Base-by-base conservation (phyloP, 1,139 yeast species). In the Eremothecium coryli region DNA sequence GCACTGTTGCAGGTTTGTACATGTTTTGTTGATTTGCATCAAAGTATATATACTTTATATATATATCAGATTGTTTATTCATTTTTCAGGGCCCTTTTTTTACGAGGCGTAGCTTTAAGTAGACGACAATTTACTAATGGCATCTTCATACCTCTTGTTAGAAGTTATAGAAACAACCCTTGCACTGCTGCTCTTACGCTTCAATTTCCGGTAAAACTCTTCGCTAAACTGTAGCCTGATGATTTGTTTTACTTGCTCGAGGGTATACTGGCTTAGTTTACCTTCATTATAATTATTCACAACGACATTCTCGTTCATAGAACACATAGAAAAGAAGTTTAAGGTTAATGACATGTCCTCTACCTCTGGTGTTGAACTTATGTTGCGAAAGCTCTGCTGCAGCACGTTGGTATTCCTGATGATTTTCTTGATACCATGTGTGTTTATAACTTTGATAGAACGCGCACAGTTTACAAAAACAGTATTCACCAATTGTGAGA, bases 331-430 rank as follows among this genome's bases (percentile, higher is more conserved):
- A 52, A 75, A 82, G 56, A 76, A 82, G 7, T 62, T 56, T 4
- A 79, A 60, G 0, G 84, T 69, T 26, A 65, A 60, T 13, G 69
- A 58, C 58, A 82, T 78, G 43, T 76, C 73, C 5, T 79, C 75
- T n/a, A 63, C 61, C 32, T 71, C 70, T 0, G 84, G 77, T 33
- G 70, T 68, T 14, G 62, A 57, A 45, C 74, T 69, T 15, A 82
- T 65, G 40, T 74, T 76, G 46, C 85, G 70, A 40, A 80, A 68
- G 68, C 78, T 73, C 52, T 82, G 93, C 58, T 82, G 93, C 32
- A 84, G 59, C 0, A 82, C 78, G 37, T 75, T 69, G 23, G 82
- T 76, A 52, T 84, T 82, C 49, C 78, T 68, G 39, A 76, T 61
- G 43, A 84, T 64, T 47, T 76, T 73, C 51, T 75, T 74, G 33